These are phyloP conservation scores for Elsinoe arachidis DNA, from an alignment of 2,329 filamentous ascomycete genomes.

Conservation along the genomic window DNA sequence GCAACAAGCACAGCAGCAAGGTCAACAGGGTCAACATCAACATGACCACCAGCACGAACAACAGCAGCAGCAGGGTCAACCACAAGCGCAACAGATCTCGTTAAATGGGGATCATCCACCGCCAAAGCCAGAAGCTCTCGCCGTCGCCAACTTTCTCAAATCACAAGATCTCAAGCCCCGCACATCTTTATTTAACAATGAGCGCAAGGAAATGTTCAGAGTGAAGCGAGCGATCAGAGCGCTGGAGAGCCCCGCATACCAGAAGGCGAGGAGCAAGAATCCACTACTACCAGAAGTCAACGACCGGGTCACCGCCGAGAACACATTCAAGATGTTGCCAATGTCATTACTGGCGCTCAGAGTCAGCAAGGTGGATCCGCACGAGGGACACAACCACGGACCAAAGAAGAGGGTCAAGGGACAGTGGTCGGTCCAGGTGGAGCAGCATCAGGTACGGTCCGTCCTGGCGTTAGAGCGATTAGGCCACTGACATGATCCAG, in stretches of 20 bases:
- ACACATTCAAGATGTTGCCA: conserved; percentile 88
- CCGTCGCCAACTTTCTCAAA: conserved; percentile 80
- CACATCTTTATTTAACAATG: conserved; percentile 88
- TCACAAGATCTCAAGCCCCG: conserved; percentile 77
- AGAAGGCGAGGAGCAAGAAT: conserved; percentile 83
- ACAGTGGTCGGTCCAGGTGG: conserved; percentile 89
- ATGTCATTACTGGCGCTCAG: conserved; percentile 89
- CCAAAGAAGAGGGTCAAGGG: conserved; percentile 90
- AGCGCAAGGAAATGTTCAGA: conserved; percentile 97
- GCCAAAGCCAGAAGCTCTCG: conserved; percentile 79
- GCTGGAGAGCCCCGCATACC: conserved; percentile 79
- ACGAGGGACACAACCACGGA: conserved; percentile 60
- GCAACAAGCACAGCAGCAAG: conserved; percentile 26
- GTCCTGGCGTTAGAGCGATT: background rate
- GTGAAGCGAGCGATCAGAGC: conserved; percentile 94
- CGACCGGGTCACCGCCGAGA: conserved; percentile 81
- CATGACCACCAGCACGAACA: conserved; percentile 17
- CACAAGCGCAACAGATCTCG: conserved; percentile 55
- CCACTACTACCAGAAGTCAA: conserved; percentile 78
- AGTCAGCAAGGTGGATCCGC: conserved; percentile 71
- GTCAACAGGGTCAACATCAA: conserved; percentile 4
- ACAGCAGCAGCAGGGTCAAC: conserved; percentile 29
- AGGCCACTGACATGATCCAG: conserved; percentile 41
- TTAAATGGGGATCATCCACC: conserved; percentile 46
- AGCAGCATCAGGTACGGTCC: conserved; percentile 55